A percentile compares a stretch with the other conserved stretches of the same genome.
phyloP scores from a whole-genome alignment of 352 stramenopile species.

The Blastocystis sp. region DNA sequence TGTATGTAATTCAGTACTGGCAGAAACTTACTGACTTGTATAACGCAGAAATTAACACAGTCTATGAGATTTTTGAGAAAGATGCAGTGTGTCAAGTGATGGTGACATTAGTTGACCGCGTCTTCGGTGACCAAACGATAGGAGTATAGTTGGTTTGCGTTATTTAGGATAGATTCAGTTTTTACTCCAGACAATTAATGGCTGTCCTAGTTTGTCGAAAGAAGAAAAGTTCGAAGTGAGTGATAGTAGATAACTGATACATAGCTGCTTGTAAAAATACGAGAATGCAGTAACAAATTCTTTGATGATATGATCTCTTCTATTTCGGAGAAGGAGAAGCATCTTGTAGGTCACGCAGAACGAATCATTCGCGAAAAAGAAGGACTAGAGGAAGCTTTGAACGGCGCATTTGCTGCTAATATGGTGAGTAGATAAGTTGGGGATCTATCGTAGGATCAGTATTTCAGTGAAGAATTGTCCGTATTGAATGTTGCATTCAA shows the following conservation, averaged over 20 bases:
- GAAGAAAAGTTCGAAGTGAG: slow-evolving; percentile 34
- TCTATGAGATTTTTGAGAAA: slow-evolving; percentile 54
- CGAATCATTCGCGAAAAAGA: slow-evolving; percentile 19
- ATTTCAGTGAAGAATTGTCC: slow-evolving; percentile 14
- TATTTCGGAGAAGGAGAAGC: not conserved
- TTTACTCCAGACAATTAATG: not conserved
- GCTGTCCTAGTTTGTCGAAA: not conserved
- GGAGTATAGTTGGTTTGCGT: not conserved
- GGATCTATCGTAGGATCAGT: not conserved
- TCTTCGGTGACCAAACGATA: slow-evolving; percentile 41
- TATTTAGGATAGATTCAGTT: not conserved
- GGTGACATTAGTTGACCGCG: slow-evolving; percentile 12
- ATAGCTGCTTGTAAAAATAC: slow-evolving; percentile 7
- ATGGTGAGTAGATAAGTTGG: not conserved
- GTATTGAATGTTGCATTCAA: not conserved
- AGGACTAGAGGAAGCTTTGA: not conserved
- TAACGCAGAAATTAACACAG: not conserved
- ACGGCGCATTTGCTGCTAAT: not conserved
- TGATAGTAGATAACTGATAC: not conserved
- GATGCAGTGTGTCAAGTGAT: slow-evolving; percentile 46
- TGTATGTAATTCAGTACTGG: slow-evolving; percentile 8
- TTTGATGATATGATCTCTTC: not conserved
- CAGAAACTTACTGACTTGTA: not conserved
- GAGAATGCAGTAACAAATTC: not conserved
- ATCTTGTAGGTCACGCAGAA: not conserved